Evolutionary conservation across 441 rosid species (phyloP).

Genomic region (Pelargonium australe): DNA sequence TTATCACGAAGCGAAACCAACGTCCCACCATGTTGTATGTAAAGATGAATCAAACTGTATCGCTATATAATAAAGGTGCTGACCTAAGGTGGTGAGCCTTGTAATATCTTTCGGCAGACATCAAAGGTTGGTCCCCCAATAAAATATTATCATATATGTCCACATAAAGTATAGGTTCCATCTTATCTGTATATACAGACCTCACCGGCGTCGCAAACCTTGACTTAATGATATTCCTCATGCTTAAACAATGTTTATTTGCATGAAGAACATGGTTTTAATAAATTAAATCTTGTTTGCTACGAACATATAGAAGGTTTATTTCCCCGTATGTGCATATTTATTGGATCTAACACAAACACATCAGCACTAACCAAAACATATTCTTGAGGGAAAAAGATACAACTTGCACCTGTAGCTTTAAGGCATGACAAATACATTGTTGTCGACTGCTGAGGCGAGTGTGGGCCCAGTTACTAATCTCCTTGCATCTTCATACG

Average conservation of each 20-base stretch:
- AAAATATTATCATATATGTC: background rate
- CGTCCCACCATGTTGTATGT: background rate
- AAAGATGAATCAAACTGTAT: background rate
- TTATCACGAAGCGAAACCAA: background rate
- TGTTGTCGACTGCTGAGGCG: background rate
- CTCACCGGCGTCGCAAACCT: background rate
- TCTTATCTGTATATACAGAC: background rate
- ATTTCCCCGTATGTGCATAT: background rate
- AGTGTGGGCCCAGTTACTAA: no score
- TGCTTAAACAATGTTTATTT: no score
- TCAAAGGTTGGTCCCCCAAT: background rate
- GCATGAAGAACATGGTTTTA: background rate
- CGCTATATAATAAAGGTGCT: background rate
- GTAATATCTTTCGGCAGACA: background rate
- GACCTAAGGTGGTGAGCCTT: no score
- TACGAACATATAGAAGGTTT: background rate
- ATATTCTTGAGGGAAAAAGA: background rate
- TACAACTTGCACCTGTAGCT: constrained; percentile 1
- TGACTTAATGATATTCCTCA: no score
- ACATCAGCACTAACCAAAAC: background rate
- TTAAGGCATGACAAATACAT: background rate
- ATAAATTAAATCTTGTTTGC: background rate
- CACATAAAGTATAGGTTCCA: background rate
- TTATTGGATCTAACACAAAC: background rate
- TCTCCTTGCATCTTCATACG: constrained; percentile 35